Conservation (phyloP, 495 filamentous ascomycete species). For the Geoglossum glabrum region DNA sequence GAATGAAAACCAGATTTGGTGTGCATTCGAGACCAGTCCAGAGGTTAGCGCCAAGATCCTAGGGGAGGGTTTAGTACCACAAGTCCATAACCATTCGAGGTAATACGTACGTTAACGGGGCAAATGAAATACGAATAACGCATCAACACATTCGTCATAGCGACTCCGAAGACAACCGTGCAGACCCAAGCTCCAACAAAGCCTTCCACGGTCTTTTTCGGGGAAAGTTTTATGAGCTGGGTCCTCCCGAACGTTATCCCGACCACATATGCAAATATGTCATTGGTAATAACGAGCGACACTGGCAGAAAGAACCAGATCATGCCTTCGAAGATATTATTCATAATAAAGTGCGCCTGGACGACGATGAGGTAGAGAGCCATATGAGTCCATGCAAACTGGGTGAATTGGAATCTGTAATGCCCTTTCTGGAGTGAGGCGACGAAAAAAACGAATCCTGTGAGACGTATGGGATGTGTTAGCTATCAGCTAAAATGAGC, state of each 20-base stretch:
- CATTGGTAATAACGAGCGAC: slow-evolving; percentile 89
- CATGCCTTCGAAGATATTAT: slow-evolving; percentile 98
- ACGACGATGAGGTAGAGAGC: slow-evolving; percentile 94
- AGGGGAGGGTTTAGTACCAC: slow-evolving; percentile 7
- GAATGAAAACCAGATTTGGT: slow-evolving; percentile 82
- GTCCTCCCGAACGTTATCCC: slow-evolving; percentile 94
- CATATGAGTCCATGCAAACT: slow-evolving; percentile 99
- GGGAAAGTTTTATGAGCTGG: slow-evolving; percentile 91
- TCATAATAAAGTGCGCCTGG: slow-evolving; percentile 98
- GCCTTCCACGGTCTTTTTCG: slow-evolving; percentile 98
- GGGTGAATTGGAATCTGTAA: slow-evolving; percentile 95
- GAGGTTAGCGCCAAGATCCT: slow-evolving; percentile 82
- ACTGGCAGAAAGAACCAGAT: slow-evolving; percentile 99
- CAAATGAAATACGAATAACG: slow-evolving; percentile 96
- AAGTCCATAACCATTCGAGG: neutral
- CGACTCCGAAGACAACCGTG: slow-evolving; percentile 67
- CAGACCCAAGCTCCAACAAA: slow-evolving; percentile 95
- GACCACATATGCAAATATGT: slow-evolving; percentile 96
- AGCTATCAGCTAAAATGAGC: slow-evolving; percentile 5
- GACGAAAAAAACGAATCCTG: slow-evolving; percentile 98
- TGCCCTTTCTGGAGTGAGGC: slow-evolving; percentile 86
- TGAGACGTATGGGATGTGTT: slow-evolving; percentile 7
- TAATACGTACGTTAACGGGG: slow-evolving; percentile 54
- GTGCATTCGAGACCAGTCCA: slow-evolving; percentile 78
- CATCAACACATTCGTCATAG: slow-evolving; percentile 74